A percentile compares a stretch with the other conserved stretches of the same genome.
These are phyloP conservation scores for Casaregolazyma suthepensis DNA, from an alignment of 1,139 yeast genomes.

Conservation along the genomic window DNA sequence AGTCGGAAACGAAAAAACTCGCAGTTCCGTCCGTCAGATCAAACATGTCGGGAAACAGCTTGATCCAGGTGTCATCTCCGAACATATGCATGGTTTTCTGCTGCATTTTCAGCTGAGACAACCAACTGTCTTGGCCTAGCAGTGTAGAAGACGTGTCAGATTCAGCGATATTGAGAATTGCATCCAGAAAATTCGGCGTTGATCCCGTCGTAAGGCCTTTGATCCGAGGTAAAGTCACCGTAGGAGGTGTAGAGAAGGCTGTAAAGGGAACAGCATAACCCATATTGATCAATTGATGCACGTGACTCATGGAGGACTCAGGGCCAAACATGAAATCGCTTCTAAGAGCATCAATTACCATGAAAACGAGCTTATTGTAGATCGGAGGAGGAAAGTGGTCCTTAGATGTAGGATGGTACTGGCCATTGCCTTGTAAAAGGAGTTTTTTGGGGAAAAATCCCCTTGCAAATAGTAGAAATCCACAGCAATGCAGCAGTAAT, in stretches of 20 bases:
- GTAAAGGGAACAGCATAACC: slow-evolving; percentile 84
- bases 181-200: slow-evolving; percentile 90
- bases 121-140: slow-evolving; percentile 80
- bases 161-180: slow-evolving; percentile 89
- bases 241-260: slow-evolving; percentile 90
- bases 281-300: slow-evolving; percentile 56
- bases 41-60: slow-evolving; percentile 69
- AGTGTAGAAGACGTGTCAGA: slow-evolving; percentile 76
- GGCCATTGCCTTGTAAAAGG: slow-evolving; percentile 52
- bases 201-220: slow-evolving; percentile 95
- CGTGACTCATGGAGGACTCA: slow-evolving; percentile 54
- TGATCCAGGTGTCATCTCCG: slow-evolving; percentile 98
- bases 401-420: slow-evolving; percentile 26
- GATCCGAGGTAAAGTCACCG: slow-evolving; percentile 88
- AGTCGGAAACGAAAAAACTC: slow-evolving; percentile 90
- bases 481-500: slow-evolving; percentile 41
- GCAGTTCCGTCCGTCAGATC: slow-evolving; percentile 75
- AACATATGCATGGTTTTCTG: slow-evolving; percentile 64
- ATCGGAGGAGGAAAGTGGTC: slow-evolving; percentile 31
- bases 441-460: slow-evolving; percentile 92
- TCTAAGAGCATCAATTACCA: slow-evolving; percentile 92
- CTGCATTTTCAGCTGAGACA: slow-evolving; percentile 50
- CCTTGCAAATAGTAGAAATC: slow-evolving; percentile 55
- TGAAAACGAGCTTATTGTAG: slow-evolving; percentile 63
- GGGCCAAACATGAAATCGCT: slow-evolving; percentile 72